Base-by-base conservation (phyloP, 345 rosid species). In the Toxicodendron radicans region DNA sequence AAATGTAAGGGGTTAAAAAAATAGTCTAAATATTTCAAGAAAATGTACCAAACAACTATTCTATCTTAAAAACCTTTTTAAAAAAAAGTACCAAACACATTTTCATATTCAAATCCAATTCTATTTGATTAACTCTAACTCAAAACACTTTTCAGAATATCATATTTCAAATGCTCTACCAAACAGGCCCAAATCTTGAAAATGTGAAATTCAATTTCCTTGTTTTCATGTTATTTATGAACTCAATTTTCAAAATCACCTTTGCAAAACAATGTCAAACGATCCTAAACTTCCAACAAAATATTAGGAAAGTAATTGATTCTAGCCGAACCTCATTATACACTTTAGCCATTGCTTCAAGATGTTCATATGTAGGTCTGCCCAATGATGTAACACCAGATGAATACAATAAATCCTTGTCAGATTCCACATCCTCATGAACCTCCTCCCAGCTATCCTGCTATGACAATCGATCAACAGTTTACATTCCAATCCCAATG, bases 381-480 rank as follows among this genome's bases (percentile, higher is more conserved):
- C 88, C 85, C 1, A 75, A 73, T 52, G 90, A 77, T 65, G 84
- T 10, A 59, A 85, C 83, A 79, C 79, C 83, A 64, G 85, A 67
- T 14, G 94, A 81, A 68, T 64, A 77, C 45, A 89, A 71, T 78
- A 91, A 48, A 73, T 81, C 83, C 54, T 79, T 76, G 58, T 83
- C 90, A 59, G 81, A 74, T 75, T 86, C 92, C 56, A n/a, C 75
- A 10, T 79, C 88, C 73, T 81, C 91, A 68, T 84, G 79, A 76
- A 85, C 81, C 78, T 94, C 97, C 84, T 92, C 98, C 97, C 97
- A 95, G 75, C 87, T 85, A 76, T 87, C 95, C 90, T 87, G 87
- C 72, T 58, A 76, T 3, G 67, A 56, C 32, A 63, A 66, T 64
- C 21, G 51, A 30, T 11, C 53, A 18, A 56, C 53, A n/a, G 38